A percentile compares a stretch with the other conserved stretches of the same genome.
These are phyloP conservation scores for Sporobolomyces pararoseus DNA, from an alignment of 768 basidiomycete genomes.

Conservation along the genomic window DNA sequence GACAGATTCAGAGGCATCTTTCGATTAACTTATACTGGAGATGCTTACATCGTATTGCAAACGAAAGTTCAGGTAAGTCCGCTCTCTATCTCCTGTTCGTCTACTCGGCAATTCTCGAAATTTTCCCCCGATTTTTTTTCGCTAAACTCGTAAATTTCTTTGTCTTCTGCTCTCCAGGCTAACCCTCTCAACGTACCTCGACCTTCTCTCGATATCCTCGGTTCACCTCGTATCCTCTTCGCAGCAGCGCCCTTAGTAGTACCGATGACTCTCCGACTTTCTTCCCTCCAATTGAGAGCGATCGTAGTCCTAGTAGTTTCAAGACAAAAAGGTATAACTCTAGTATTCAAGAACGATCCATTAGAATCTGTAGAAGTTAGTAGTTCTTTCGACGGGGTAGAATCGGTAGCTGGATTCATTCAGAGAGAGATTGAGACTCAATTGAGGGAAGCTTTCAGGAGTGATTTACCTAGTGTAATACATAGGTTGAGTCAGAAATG, in stretches of 20 bases:
- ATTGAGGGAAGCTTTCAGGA: constrained; percentile 94
- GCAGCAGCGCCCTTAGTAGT: constrained; percentile 93
- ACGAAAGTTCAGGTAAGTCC: constrained; percentile 82
- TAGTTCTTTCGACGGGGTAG: constrained; percentile 95
- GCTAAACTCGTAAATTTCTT: background rate
- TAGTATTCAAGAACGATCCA: constrained; percentile 99
- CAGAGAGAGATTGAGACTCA: constrained; percentile 97
- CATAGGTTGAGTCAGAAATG: constrained; percentile 92
- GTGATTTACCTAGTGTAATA: constrained; percentile 93
- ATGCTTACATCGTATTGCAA: constrained; percentile 77
- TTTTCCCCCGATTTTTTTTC: constrained; percentile 17
- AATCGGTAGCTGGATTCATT: constrained; percentile 95
- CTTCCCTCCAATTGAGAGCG: constrained; percentile 87
- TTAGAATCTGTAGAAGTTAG: constrained; percentile 96
- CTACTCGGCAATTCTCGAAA: too few relatives aligned
- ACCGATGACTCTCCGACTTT: constrained; percentile 94
- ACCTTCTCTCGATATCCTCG: constrained; percentile 80
- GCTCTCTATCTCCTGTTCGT: background rate
- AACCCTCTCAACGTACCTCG: constrained; percentile 92
- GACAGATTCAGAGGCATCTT: constrained; percentile 98
- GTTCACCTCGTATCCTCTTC: constrained; percentile 80
- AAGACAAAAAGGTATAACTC: constrained; percentile 93
- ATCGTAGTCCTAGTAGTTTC: constrained; percentile 98
- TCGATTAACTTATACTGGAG: constrained; percentile 86
- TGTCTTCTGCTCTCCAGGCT: constrained; percentile 57